Percentiles rank a stretch among this genome's conserved stretches.
These are phyloP conservation scores for Saccharomycopsis crataegensis DNA, from an alignment of 1,139 yeast genomes.

Conservation along the genomic window DNA sequence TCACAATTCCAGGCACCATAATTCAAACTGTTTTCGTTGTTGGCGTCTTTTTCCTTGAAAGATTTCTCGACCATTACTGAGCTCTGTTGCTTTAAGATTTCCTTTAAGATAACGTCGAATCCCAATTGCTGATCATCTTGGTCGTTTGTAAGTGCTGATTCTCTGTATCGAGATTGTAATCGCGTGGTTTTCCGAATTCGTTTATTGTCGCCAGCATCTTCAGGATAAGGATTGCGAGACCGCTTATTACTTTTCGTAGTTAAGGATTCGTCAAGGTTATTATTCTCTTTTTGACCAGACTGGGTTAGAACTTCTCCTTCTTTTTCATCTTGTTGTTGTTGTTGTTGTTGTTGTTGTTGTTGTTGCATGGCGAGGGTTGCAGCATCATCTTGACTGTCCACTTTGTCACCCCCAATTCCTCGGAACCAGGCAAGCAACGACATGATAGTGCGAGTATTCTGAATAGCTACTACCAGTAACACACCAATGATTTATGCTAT, in stretches of 20 bases:
- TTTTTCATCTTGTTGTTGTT: slow-evolving; percentile 3
- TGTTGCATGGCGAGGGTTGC: neutral
- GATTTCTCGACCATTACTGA: neutral
- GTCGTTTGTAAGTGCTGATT: too few relatives aligned
- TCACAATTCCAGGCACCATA: neutral
- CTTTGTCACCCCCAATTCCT: too few relatives aligned
- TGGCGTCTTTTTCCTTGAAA: neutral
- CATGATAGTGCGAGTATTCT: too few relatives aligned
- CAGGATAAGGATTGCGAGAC: too few relatives aligned
- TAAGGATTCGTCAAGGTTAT: neutral
- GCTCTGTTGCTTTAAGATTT: neutral
- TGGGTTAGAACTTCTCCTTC: neutral
- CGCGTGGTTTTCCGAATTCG: neutral
- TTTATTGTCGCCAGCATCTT: too few relatives aligned
- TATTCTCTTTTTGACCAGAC: slow-evolving; percentile 1
- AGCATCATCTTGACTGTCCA: neutral
- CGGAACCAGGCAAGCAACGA: too few relatives aligned
- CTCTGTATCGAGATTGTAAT: neutral
- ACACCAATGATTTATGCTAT: too few relatives aligned
- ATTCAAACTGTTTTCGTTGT: neutral
- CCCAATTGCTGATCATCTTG: neutral
- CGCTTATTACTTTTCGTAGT: too few relatives aligned
- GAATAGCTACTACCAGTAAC: too few relatives aligned
- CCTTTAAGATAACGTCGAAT: slow-evolving; percentile 3
- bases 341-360: slow-evolving; percentile 3